Conservation (phyloP, 2,329 filamentous ascomycete species). For the Saccharata proteae region DNA sequence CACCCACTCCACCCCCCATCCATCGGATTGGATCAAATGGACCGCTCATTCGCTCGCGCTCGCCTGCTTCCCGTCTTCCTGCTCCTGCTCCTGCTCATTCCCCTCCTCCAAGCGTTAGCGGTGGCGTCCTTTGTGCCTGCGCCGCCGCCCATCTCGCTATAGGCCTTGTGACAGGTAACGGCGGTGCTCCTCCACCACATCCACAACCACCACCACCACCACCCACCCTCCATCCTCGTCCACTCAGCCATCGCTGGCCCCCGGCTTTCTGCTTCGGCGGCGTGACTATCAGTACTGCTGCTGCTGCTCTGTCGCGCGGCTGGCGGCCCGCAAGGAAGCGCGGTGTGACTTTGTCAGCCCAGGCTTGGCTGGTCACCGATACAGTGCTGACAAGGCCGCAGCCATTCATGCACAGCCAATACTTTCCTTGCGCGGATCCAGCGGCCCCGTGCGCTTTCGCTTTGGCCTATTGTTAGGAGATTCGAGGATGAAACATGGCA, state of each 20-base stretch:
- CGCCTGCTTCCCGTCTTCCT: not conserved
- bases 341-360: slow-evolving; percentile 15
- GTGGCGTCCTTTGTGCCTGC: not conserved
- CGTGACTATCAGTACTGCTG: too few relatives aligned
- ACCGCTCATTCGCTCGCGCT: too few relatives aligned
- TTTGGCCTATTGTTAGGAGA: slow-evolving; percentile 22
- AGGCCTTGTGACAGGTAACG: slow-evolving; percentile 24
- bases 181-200: too few relatives aligned
- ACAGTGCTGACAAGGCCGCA: slow-evolving; percentile 19
- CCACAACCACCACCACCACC: slow-evolving; percentile 9
- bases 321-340: slow-evolving; percentile 19
- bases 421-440: slow-evolving; percentile 12
- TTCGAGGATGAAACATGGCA: slow-evolving; percentile 23
- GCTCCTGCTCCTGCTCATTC: not conserved
- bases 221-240: slow-evolving; percentile 10
- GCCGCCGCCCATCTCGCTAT: slow-evolving; percentile 6
- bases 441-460: slow-evolving; percentile 24
- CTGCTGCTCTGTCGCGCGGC: slow-evolving; percentile 16
- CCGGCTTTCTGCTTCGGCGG: slow-evolving; percentile 10
- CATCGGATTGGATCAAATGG: too few relatives aligned
- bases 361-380: slow-evolving; percentile 14
- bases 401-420: slow-evolving; percentile 16
- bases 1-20: too few relatives aligned
- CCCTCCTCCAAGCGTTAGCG: not conserved
- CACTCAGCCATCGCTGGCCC: slow-evolving; percentile 9